Evolutionary conservation across 2,329 filamentous ascomycete genomes (phyloP), one percentile per base, ranked within the genome.

Genomic region (Phyllachora maydis): DNA sequence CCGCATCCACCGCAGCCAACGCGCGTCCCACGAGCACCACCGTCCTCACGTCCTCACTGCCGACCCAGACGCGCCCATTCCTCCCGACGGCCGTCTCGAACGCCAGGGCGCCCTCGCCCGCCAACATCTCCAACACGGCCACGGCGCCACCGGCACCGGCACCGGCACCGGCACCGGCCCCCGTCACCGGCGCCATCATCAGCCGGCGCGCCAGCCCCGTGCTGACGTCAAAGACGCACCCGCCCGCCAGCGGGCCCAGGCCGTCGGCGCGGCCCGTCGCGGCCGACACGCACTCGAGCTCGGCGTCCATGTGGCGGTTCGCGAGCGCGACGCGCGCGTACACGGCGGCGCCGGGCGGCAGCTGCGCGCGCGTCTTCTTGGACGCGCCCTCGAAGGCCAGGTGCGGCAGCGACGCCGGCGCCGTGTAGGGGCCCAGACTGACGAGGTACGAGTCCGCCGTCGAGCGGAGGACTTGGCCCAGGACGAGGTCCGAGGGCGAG

Each of bases 41-140:
- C 16, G 68, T 70, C 49, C 64, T 74, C 18, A 73, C 52, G 30
- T 58, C 74, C 14, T 74, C 76, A 34, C 75, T 82, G 40, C 85
- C 72, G 9, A 95, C 76, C 82, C 88, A 95, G 12, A 95, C 65
- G 44, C 68, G 73, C 19, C 88, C 88, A 46, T 98, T 98, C 39
- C 81, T 67, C 11, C 88, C 88, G 6, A 92, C 77, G 1, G 85
- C 85, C 29, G 90, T 77, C 55, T 98, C 88, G 44, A 95, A 98
- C 11, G 76, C 70, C 9, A 92, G 49, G 18, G 25, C 20, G 12
- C 20, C 20, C 3, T 42, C 46, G 3, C 73, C 83, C 6, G 19
- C 24, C 9, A 95, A 51, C 40, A 81, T 76, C 32, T 91, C 78
- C 27, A 95, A 47, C 14, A 93, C 60, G 4, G 69, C 63, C 6